phyloP scores from a whole-genome alignment of 352 stramenopile genomes.

The Globisporangium spiculum region DNA sequence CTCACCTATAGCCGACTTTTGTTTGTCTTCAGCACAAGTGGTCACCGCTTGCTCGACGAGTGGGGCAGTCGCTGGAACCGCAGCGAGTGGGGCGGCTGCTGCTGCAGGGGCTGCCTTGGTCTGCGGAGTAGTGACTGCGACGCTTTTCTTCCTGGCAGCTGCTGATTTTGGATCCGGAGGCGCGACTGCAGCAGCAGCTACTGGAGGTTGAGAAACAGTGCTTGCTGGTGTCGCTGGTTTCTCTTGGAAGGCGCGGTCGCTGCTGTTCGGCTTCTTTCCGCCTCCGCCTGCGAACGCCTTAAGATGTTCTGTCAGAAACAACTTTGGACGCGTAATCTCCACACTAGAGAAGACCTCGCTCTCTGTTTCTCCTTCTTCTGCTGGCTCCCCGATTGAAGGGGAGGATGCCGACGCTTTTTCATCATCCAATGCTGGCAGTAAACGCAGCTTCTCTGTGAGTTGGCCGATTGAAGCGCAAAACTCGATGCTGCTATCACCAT shows the following conservation, averaged over 20 bases:
- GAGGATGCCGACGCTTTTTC: background rate
- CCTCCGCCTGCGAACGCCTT: constrained; percentile 1
- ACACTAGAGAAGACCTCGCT: background rate
- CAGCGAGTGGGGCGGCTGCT: background rate
- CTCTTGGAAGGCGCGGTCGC: constrained; percentile 4
- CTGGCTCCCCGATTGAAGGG: background rate
- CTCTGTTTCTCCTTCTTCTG: background rate
- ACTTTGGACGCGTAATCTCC: constrained; percentile 13
- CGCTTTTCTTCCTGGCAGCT: constrained; percentile 25
- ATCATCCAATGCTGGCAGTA: background rate
- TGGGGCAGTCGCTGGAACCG: background rate
- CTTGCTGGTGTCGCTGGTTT: constrained; percentile 15
- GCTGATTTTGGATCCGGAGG: constrained; percentile 18
- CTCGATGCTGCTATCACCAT: constrained; percentile 7
- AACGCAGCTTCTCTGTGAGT: constrained; percentile 17
- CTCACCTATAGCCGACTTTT: too few species aligned
- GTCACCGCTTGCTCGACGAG: background rate
- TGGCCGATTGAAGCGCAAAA: constrained; percentile 36
- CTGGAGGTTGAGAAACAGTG: background rate
- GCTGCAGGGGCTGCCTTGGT: background rate
- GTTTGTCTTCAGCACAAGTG: background rate
- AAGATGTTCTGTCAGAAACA: constrained; percentile 17
- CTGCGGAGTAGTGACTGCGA: constrained; percentile 17
- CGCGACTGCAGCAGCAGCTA: constrained; percentile 8
- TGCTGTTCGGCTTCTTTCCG: background rate